These are phyloP conservation scores for Colletotrichum ledebouriae DNA, from an alignment of 2,329 filamentous ascomycete species.

Conservation along the genomic window DNA sequence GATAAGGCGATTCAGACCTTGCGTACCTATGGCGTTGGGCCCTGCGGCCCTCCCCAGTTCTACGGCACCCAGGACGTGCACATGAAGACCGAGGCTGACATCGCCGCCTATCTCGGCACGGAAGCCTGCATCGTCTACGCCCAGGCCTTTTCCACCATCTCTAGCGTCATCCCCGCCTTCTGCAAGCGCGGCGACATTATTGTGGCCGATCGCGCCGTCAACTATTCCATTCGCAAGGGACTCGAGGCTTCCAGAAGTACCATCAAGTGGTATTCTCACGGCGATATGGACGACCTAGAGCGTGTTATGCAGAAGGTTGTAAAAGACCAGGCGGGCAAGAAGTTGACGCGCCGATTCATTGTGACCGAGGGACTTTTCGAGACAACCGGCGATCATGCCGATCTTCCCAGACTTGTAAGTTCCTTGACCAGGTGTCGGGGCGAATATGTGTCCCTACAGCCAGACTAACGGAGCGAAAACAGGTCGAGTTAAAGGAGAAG, in stretches of 20 bases:
- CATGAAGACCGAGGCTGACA: constrained; percentile 95
- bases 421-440: not conserved
- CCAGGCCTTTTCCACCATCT: constrained; percentile 95
- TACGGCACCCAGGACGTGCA: constrained; percentile 99
- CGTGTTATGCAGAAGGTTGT: constrained; percentile 85
- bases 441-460: not conserved
- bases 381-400: constrained; percentile 84
- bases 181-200: constrained; percentile 98
- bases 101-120: constrained; percentile 89
- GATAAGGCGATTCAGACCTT: constrained; percentile 95
- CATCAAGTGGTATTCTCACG: constrained; percentile 95
- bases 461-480: constrained; percentile 30
- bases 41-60: constrained; percentile 96
- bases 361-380: constrained; percentile 97
- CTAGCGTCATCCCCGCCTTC: constrained; percentile 96
- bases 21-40: constrained; percentile 94
- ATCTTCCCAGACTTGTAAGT: constrained; percentile 86
- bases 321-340: constrained; percentile 89
- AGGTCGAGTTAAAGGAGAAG: constrained; percentile 87
- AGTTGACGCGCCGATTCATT: constrained; percentile 91
- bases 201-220: constrained; percentile 92
- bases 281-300: constrained; percentile 95
- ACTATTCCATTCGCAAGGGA: constrained; percentile 94
- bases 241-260: constrained; percentile 93
- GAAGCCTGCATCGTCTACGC: constrained; percentile 95